phyloP scores from a whole-genome alignment of 331 rosid species.

The Quercus lobata region DNA sequence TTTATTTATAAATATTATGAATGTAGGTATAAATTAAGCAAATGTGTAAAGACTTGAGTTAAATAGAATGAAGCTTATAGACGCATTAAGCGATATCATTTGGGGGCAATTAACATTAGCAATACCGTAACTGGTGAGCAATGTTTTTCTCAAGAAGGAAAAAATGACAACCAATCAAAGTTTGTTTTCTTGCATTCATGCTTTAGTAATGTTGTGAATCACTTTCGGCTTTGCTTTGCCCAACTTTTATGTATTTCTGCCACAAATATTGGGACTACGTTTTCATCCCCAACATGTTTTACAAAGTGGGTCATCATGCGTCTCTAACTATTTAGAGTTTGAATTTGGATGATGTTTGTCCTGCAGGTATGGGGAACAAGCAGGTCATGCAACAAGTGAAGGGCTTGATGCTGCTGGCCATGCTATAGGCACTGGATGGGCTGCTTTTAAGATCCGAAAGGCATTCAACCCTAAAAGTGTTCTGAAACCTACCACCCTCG shows the following conservation, averaged over 20 bases:
- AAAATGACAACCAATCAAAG: not conserved
- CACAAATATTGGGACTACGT: not conserved
- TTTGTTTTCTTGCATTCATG: constrained; percentile 5
- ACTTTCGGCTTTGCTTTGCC: not conserved
- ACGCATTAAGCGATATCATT: too few relatives aligned
- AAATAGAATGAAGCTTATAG: constrained; percentile 6
- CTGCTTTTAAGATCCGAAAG: constrained; percentile 71
- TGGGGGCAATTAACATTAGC: too few relatives aligned
- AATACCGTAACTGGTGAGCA: too few relatives aligned
- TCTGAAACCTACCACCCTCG: constrained; percentile 53
- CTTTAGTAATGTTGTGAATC: not conserved
- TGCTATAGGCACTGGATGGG: constrained; percentile 87
- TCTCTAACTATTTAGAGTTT: constrained; percentile 5
- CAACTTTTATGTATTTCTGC: not conserved
- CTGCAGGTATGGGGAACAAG: constrained; percentile 87
- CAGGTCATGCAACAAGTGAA: constrained; percentile 72
- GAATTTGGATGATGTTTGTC: constrained; percentile 19
- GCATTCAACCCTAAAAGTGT: constrained; percentile 76
- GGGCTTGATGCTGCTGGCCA: constrained; percentile 94
- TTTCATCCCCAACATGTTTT: not conserved
- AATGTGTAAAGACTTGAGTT: not conserved
- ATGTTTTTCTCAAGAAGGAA: not conserved
- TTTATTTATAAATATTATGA: too few relatives aligned
- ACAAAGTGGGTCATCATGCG: not conserved
- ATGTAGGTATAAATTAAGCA: too few relatives aligned